A percentile compares a stretch with the other conserved stretches of the same genome.
Evolutionary conservation across 2,329 filamentous ascomycete species (phyloP).

Genomic region (Hymenoscyphus infarciens): DNA sequence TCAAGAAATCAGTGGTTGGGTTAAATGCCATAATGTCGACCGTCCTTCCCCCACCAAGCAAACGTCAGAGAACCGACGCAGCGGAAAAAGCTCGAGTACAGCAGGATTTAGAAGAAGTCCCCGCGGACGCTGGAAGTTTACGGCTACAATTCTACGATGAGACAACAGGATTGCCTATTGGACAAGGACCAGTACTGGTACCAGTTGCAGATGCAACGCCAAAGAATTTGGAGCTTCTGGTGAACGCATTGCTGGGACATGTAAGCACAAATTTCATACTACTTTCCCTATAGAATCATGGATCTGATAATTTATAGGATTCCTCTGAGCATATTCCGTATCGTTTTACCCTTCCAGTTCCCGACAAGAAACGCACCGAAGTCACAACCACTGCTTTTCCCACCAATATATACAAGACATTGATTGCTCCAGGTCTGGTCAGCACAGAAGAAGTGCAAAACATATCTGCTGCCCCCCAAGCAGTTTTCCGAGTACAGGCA

Average conservation of each 20-base stretch:
- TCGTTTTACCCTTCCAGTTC: conserved; percentile 55
- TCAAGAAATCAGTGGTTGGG: neutral
- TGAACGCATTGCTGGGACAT: conserved; percentile 80
- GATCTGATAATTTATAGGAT: conserved; percentile 42
- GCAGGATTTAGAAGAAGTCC: conserved; percentile 67
- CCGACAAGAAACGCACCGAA: conserved; percentile 37
- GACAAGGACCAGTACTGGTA: conserved; percentile 57
- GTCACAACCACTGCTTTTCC: conserved; percentile 41
- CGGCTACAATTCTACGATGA: conserved; percentile 86
- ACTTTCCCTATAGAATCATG: neutral
- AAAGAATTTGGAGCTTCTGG: conserved; percentile 80
- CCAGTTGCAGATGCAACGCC: conserved; percentile 81
- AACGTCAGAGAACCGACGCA: conserved; percentile 76
- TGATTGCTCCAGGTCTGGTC: conserved; percentile 39
- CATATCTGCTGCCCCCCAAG: conserved; percentile 70
- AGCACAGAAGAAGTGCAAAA: conserved; percentile 39
- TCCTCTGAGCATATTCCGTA: conserved; percentile 61
- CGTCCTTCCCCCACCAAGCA: conserved; percentile 77
- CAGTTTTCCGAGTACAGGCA: conserved; percentile 88
- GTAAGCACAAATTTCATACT: conserved; percentile 39
- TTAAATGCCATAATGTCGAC: conserved; percentile 64
- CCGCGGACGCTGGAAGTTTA: conserved; percentile 69
- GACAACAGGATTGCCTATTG: conserved; percentile 70
- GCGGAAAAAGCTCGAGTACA: conserved; percentile 69
- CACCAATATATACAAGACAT: conserved; percentile 43